Evolutionary conservation across 192 early-diverging fungal genomes (phyloP), one percentile per base, ranked within the genome.

Genomic region (Funneliformis mosseae): DNA sequence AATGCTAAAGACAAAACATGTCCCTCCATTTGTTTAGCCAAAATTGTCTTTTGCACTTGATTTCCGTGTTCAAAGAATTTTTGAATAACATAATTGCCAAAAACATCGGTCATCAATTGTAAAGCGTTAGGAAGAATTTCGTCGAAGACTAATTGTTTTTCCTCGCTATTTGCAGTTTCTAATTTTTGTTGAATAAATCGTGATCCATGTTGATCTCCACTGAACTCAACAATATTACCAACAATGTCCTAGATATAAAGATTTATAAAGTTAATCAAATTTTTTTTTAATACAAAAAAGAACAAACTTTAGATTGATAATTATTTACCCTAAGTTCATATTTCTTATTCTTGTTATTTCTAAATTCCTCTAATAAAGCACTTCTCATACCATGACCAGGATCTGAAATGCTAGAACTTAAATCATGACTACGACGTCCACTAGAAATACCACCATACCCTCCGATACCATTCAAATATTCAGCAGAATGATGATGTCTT

Each of bases 41-140:
- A 89, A 39, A 95, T 87, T 39, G 95, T 92, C 90, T 97, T 98
- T 82, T 99, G 98, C 78, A 90, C 88, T 84, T 92, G 94, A 81
- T 94, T 95, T 76, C 96, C 98, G 83, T 99, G 96, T 87, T 99
- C 98, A 89, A 99, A 99, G 85, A 99, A 97, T 87, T 98, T 99
- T 88, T 99, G 98, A 70, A 99, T 94, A 70, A 99, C 98, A 82
- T 99, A 99, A 90, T 99, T 99, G 61, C 98, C 98, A 94, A 99
- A 99, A 0, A 99, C 98, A 80, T 99, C 98, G 8, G 96, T 97
- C 96, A 98, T 99, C 71, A 99, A 86, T 80, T 97, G 95, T 66
- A 97, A 87, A 0, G 95, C 92, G 76, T 94, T 92, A 7, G 96
- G 96, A 77, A 95, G 86, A 62, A 99, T 94, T 83, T 99, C 98